Percentiles rank a stretch among this genome's conserved stretches.
These are phyloP conservation scores for Talaromyces verruculosus DNA, from an alignment of 2,329 filamentous ascomycete species.

Conservation along the genomic window DNA sequence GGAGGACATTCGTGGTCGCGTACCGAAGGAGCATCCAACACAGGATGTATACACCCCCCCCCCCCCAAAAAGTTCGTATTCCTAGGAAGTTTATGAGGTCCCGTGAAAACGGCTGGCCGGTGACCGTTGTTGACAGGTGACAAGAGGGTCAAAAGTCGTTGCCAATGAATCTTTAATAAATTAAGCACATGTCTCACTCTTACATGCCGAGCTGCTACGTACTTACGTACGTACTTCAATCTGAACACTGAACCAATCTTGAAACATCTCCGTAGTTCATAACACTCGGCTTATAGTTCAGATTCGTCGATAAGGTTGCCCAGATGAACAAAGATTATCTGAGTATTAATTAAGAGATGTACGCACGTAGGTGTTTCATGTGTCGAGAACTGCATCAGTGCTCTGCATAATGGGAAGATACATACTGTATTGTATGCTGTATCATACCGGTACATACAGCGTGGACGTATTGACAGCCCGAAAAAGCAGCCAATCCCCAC, in stretches of 20 bases:
- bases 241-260: not conserved
- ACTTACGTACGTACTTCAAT: not conserved
- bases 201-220: not conserved
- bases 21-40: not conserved
- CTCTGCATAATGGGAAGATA: not conserved
- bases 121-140: not conserved
- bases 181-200: not conserved
- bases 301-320: slow-evolving; percentile 6
- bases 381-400: not conserved
- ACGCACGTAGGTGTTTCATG: not conserved
- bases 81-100: not conserved
- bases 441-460: not conserved
- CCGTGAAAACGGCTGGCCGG: not conserved
- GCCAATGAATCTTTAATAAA: not conserved
- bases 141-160: not conserved
- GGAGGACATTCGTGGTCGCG: not conserved
- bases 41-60: not conserved
- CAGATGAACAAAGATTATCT: not conserved
- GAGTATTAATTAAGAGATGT: not conserved
- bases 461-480: not conserved
- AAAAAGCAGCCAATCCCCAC: slow-evolving; percentile 11
- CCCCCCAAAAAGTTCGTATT: no score
- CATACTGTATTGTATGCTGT: not conserved
- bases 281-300: slow-evolving; percentile 3
- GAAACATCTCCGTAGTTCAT: not conserved